Base-by-base conservation (phyloP, 345 rosid genomes). In the Lumnitzera racemosa region DNA sequence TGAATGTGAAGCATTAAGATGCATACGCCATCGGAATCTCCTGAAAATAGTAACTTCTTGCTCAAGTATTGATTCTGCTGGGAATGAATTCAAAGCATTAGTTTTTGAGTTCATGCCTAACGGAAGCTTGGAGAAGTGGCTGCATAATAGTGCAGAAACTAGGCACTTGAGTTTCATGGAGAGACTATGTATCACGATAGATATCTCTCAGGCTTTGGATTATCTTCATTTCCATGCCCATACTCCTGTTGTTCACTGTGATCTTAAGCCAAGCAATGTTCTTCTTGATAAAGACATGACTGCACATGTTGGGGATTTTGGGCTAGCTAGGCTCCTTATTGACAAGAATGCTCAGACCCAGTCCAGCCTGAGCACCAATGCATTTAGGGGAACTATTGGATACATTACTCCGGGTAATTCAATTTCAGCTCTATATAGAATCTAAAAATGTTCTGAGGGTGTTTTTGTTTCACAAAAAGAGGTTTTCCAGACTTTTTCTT, bases 11-110 rank as follows among this genome's bases (percentile, higher is more conserved):
- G 74, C 78, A 1, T 55, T 80, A 24, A 76, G 76, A 27, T 57
- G 24, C 15, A 55, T 72, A 12, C 74, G 81, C 55, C 90, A 81
- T 43, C 69, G 83, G 23, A 84, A 81, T 62, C 76, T 84, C 36
- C 66, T 81, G 31, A 84, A 80, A 59, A 13, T 81, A 9, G 56
- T 81, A n/a, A 75, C 81, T 13, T 70, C 72, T 16, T 81, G 90
- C 68, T 78, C 81, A 0, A 80, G 87, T 64, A 48, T 70, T 13
- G 85, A 84, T 53, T 58, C 48, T 20, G 58, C 70, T 24, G 77
- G 87, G 49, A 74, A 81, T 51, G 71, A 74, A 43, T 84, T 84
- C 65, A 84, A 74, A 69, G 87, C 87, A 4, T 61, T 84, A 13
- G 52, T 81, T 5, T 75, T 63, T 23, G 72, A 79, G 49, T 79